phyloP scores from a whole-genome alignment of 768 basidiomycete species.

The Phylloporus sp. region DNA sequence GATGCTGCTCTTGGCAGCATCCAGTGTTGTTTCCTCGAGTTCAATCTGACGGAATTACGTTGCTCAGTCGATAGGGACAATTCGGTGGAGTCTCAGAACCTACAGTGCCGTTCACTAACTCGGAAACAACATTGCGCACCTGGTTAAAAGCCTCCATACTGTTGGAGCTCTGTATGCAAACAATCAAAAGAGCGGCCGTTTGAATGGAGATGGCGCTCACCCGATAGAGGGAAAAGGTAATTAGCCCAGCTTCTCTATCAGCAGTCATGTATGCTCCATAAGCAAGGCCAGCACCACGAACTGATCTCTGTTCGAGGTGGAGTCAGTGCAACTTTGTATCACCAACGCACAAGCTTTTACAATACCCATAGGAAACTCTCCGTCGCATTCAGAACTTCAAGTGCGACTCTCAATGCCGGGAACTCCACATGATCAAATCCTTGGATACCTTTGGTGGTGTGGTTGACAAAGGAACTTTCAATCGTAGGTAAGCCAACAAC shows the following conservation, averaged over 20 bases:
- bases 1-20: slow-evolving; percentile 89
- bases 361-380: slow-evolving; percentile 93
- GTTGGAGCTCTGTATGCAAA: slow-evolving; percentile 65
- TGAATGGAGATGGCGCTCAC: slow-evolving; percentile 38
- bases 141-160: slow-evolving; percentile 76
- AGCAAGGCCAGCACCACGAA: slow-evolving; percentile 92
- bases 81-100: slow-evolving; percentile 36
- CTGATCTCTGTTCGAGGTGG: slow-evolving; percentile 58
- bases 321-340: slow-evolving; percentile 6
- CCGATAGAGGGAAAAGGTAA: slow-evolving; percentile 76
- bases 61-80: background rate
- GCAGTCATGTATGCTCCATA: slow-evolving; percentile 80
- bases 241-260: slow-evolving; percentile 74
- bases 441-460: slow-evolving; percentile 73
- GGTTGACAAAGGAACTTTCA: slow-evolving; percentile 84
- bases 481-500: slow-evolving; percentile 90
- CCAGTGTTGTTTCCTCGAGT: slow-evolving; percentile 75
- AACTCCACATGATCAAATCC: slow-evolving; percentile 82
- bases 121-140: slow-evolving; percentile 71
- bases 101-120: slow-evolving; percentile 81
- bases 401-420: slow-evolving; percentile 79
- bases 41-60: slow-evolving; percentile 50
- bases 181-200: background rate
- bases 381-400: slow-evolving; percentile 85
- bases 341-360: background rate